Percentiles rank a stretch among this genome's conserved stretches.
phyloP scores from a whole-genome alignment of 1,284 basidiomycete species.

The Rhodotorula sp. region DNA sequence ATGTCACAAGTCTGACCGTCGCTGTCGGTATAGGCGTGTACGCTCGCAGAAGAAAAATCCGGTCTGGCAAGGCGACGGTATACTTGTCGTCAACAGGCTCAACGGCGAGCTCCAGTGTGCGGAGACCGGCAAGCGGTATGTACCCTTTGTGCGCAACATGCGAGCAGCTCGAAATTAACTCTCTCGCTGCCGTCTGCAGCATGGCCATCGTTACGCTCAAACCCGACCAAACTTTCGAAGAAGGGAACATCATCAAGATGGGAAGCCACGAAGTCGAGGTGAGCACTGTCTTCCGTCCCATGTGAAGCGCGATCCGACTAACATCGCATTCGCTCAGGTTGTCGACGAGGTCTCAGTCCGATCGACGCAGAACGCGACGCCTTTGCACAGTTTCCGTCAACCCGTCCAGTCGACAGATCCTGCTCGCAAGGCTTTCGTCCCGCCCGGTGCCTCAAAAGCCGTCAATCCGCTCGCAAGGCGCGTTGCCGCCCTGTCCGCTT shows the following conservation, averaged over 20 bases:
- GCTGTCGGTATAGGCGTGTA: conserved; percentile 18
- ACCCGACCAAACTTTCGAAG: background rate
- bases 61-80: conserved; percentile 33
- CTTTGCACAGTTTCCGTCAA: conserved; percentile 57
- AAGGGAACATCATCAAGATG: conserved; percentile 62
- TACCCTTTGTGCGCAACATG: no score
- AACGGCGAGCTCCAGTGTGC: conserved; percentile 10
- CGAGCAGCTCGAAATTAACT: fast-evolving
- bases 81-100: conserved; percentile 16
- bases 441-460: conserved; percentile 6
- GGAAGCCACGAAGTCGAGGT: conserved; percentile 70
- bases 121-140: conserved; percentile 22
- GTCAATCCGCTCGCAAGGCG: conserved; percentile 26
- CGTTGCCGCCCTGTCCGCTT: background rate
- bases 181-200: background rate
- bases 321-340: conserved; percentile 32
- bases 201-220: background rate
- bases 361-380: no score
- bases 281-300: background rate
- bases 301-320: background rate
- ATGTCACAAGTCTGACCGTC: no score
- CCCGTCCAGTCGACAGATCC: conserved; percentile 52
- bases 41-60: conserved; percentile 25
- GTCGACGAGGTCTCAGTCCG: conserved; percentile 55
- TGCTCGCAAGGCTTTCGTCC: conserved; percentile 1